These are phyloP conservation scores for Euphorbia lathyris DNA, from an alignment of 345 rosid species.

Conservation along the genomic window DNA sequence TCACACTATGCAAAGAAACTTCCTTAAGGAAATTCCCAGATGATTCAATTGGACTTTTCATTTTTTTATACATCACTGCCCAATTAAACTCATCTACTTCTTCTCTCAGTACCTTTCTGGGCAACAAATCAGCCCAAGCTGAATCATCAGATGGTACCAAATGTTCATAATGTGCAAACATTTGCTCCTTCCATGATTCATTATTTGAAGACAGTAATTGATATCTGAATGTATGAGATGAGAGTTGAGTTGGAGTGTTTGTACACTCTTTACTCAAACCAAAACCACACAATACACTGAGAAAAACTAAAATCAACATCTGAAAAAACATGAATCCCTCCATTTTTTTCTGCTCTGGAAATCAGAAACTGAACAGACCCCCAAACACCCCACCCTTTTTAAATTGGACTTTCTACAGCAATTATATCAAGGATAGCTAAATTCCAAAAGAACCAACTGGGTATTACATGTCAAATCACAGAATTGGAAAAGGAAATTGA, in stretches of 20 bases:
- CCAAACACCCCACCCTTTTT: too few relatives aligned
- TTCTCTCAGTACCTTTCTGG: slow-evolving; percentile 66
- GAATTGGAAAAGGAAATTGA: not conserved
- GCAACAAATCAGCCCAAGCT: slow-evolving; percentile 68
- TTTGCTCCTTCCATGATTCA: slow-evolving; percentile 57
- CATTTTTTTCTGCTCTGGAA: slow-evolving; percentile 20
- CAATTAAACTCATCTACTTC: slow-evolving; percentile 57
- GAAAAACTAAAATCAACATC: slow-evolving; percentile 16
- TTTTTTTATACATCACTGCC: slow-evolving; percentile 62
- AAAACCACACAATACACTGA: slow-evolving; percentile 22
- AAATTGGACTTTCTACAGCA: too few relatives aligned
- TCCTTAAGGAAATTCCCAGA: slow-evolving; percentile 58
- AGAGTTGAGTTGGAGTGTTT: slow-evolving; percentile 48
- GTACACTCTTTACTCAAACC: slow-evolving; percentile 80
- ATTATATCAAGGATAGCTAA: slow-evolving; percentile 7
- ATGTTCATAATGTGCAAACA: slow-evolving; percentile 83
- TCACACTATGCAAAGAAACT: slow-evolving; percentile 74
- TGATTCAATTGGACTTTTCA: slow-evolving; percentile 47
- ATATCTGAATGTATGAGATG: slow-evolving; percentile 71
- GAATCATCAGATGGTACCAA: slow-evolving; percentile 77
- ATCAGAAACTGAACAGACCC: too few relatives aligned
- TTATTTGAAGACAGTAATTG: slow-evolving; percentile 61
- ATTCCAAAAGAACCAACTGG: not conserved
- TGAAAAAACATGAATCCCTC: slow-evolving; percentile 6
- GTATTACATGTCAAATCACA: slow-evolving; percentile 1